A percentile compares a stretch with the other conserved stretches of the same genome.
Conservation (phyloP, 73 alveolate species). For the Paramecium pentaurelia region DNA sequence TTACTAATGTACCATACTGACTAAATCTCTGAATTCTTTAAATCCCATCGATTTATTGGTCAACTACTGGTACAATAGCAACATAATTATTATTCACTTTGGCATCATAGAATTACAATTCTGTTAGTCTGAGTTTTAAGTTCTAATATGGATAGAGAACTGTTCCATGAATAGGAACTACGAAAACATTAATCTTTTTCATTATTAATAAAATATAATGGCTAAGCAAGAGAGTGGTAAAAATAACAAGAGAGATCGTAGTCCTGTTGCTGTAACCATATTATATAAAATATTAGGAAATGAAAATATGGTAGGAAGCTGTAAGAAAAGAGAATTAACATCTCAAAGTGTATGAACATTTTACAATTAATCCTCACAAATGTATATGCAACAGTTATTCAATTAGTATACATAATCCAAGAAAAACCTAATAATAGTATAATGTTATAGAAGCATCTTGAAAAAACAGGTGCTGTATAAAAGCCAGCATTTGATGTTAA, state of each 20-base stretch:
- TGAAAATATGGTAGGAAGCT: conserved; percentile 56
- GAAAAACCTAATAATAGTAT: conserved; percentile 55
- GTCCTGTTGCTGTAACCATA: conserved; percentile 13
- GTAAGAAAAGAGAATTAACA: conserved; percentile 53
- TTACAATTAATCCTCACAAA: conserved; percentile 56
- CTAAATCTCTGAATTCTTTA: not conserved
- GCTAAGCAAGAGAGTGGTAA: not conserved
- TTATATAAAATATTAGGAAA: conserved; percentile 23
- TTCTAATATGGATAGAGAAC: conserved; percentile 53
- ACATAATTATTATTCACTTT: not conserved
- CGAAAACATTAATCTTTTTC: conserved; percentile 55
- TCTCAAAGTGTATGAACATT: conserved; percentile 48
- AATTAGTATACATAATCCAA: conserved; percentile 33
- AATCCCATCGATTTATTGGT: not conserved
- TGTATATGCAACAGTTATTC: not conserved
- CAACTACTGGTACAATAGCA: not conserved
- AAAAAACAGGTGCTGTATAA: conserved; percentile 3
- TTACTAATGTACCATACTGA: not conserved
- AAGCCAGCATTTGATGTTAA: conserved; percentile 48
- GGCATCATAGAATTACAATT: conserved; percentile 36
- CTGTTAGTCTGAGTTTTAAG: conserved; percentile 45
- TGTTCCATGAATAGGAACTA: conserved; percentile 34
- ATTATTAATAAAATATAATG: conserved; percentile 16
- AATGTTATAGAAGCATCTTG: conserved; percentile 44
- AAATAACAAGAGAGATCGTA: not conserved